Percentiles rank a stretch among this genome's conserved stretches.
These are phyloP conservation scores for Colletotrichum orbiculare DNA, from an alignment of 2,329 filamentous ascomycete species.

Conservation along the genomic window DNA sequence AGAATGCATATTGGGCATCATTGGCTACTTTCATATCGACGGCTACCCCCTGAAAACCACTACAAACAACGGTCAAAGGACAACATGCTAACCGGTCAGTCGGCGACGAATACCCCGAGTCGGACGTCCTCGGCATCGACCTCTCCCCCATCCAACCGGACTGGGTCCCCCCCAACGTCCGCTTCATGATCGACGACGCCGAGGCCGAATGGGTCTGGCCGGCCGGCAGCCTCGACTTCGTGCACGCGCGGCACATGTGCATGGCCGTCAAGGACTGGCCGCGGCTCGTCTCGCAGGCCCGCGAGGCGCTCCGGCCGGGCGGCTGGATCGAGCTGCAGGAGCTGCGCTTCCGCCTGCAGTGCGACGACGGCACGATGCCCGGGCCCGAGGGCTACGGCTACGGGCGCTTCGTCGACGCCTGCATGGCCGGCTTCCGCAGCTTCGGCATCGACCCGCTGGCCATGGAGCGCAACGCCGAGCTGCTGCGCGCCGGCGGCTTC, in stretches of 20 bases:
- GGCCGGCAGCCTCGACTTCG: conserved; percentile 41
- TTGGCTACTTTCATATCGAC: no score
- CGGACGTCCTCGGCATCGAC: conserved; percentile 53
- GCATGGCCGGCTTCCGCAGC: conserved; percentile 55
- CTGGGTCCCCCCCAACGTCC: conserved; percentile 53
- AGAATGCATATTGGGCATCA: no score
- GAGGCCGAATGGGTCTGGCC: conserved; percentile 45
- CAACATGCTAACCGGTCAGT: conserved; percentile 37
- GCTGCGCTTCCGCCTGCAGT: conserved; percentile 51
- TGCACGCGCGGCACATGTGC: conserved; percentile 53
- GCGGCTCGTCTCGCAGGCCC: conserved; percentile 45
- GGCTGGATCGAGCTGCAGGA: conserved; percentile 60
- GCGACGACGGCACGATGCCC: conserved; percentile 49
- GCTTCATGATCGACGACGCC: conserved; percentile 50
- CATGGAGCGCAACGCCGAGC: conserved; percentile 60
- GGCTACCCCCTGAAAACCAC: no score
- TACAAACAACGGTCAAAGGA: no score
- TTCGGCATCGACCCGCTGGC: conserved; percentile 63
- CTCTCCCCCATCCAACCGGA: conserved; percentile 52
- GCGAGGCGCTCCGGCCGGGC: conserved; percentile 52
- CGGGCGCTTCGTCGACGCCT: conserved; percentile 66
- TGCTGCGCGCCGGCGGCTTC: conserved; percentile 50
- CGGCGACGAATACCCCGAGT: conserved; percentile 50
- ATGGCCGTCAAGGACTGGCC: conserved; percentile 47
- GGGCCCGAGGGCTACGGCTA: conserved; percentile 54